Base-by-base conservation (phyloP, 2,329 filamentous ascomycete genomes). In the Fulvia fulva region DNA sequence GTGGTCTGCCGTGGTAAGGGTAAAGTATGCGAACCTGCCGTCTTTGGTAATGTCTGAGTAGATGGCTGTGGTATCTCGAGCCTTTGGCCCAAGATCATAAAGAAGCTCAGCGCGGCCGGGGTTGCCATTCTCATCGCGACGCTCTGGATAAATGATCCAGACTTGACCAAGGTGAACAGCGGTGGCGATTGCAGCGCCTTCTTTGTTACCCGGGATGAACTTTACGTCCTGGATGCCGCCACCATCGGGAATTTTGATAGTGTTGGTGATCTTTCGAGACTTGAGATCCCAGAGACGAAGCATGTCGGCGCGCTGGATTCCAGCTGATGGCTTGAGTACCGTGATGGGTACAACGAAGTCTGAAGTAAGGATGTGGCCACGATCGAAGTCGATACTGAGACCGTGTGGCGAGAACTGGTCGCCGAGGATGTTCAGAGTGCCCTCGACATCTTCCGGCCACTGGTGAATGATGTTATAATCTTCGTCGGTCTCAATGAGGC, bases 141-240 rank as follows among this genome's bases (percentile, higher is more conserved):
- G 80, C 76, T 81, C 81, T 22, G 84, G 84, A 69, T 86, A 86
- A 72, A 87, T 85, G 69, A 86, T 81, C 83, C 83, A 87, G 63
- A 86, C 81, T 65, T 86, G 78, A 9, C 83, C 83, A 2, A 81
- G 77, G 30, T 80, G 78, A 21, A 86, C 83, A 16, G 84, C 83
- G 12, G 83, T 85, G 8, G 83, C 83, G 23, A 86, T 73, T 11
- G 83, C 83, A 30, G 83, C 83, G 32, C 75, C 75, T 61, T 86
- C 83, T 6, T 74, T 67, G 75, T 86, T 82, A 8, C 81, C 80
- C 0, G 83, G 84, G 61, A 86, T 86, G 73, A 86, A 85, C 70
- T 87, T 87, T 67, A 87, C 81, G 62, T 87, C 83, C 66, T 86
- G 83, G 52, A 86, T 86, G 60, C 83, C 83, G 43, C 77, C 76